These are phyloP conservation scores for Apiospora phragmitis DNA, from an alignment of 2,329 filamentous ascomycete genomes.

Conservation along the genomic window DNA sequence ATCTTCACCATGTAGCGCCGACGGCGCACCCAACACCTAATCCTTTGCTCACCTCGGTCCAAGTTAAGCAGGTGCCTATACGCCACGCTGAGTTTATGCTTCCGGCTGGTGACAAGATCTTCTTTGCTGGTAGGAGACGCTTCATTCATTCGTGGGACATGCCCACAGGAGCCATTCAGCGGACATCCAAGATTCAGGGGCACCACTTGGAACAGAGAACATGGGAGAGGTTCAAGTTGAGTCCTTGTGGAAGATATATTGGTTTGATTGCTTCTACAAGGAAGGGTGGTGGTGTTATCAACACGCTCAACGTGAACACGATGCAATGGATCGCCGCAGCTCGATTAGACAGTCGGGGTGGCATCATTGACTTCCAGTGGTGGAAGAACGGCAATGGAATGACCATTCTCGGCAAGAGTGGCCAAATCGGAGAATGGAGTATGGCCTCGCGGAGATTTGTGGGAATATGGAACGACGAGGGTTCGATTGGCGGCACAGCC, in stretches of 20 bases:
- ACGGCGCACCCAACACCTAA: constrained; percentile 76
- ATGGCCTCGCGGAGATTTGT: constrained; percentile 68
- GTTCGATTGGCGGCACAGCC: constrained; percentile 81
- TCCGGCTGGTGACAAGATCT: constrained; percentile 73
- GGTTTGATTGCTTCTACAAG: constrained; percentile 76
- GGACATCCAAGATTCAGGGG: constrained; percentile 74
- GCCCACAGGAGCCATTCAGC: constrained; percentile 76
- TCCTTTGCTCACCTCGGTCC: constrained; percentile 85
- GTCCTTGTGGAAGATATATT: constrained; percentile 84
- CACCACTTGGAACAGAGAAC: constrained; percentile 79
- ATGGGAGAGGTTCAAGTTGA: constrained; percentile 89
- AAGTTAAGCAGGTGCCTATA: constrained; percentile 82
- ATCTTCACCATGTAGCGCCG: constrained; percentile 84
- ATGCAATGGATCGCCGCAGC: constrained; percentile 87
- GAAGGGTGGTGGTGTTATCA: constrained; percentile 87
- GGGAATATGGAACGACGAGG: constrained; percentile 86
- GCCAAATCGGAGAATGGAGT: constrained; percentile 89
- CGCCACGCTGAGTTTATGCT: constrained; percentile 79
- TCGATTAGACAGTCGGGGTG: constrained; percentile 77
- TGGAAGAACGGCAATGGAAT: constrained; percentile 72
- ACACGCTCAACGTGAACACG: constrained; percentile 76
- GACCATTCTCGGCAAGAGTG: constrained; percentile 80
- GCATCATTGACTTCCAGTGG: constrained; percentile 56
- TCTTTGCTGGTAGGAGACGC: constrained; percentile 82
- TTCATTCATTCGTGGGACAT: constrained; percentile 97